A percentile compares a stretch with the other conserved stretches of the same genome.
These are phyloP conservation scores for Tetracladium setigerum DNA, from an alignment of 495 filamentous ascomycete species.

Conservation along the genomic window DNA sequence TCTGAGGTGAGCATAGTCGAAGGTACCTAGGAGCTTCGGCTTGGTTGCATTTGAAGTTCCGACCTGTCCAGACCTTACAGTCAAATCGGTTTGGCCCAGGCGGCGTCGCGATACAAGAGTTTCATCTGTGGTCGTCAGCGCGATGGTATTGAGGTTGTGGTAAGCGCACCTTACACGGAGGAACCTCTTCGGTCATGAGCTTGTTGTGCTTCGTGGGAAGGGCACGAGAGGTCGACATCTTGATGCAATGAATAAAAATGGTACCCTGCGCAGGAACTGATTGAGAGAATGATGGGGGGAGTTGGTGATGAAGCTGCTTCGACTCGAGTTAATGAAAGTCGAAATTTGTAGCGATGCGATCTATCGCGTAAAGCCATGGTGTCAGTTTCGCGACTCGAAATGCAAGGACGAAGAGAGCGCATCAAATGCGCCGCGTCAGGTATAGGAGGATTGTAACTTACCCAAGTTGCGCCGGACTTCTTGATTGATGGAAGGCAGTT, in stretches of 20 bases:
- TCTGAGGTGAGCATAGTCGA: conserved; percentile 93
- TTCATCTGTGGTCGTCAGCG: conserved; percentile 49
- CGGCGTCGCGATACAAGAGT: conserved; percentile 79
- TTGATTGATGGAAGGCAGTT: background rate
- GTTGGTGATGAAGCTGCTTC: too few species aligned
- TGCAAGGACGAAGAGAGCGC: background rate
- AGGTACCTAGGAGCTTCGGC: conserved; percentile 66
- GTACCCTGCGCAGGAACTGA: too few species aligned
- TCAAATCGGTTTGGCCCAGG: conserved; percentile 84
- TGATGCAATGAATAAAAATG: conserved; percentile 6
- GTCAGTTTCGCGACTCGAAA: background rate
- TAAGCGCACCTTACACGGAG: conserved; percentile 40
- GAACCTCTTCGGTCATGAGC: conserved; percentile 63
- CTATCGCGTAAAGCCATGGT: too few species aligned
- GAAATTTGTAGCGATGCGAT: too few species aligned
- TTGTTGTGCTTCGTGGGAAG: conserved; percentile 71
- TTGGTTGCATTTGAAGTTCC: conserved; percentile 58
- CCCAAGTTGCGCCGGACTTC: too few species aligned
- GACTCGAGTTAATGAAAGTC: too few species aligned
- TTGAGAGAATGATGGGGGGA: too few species aligned
- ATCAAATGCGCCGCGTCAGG: too few species aligned
- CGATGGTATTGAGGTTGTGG: conserved; percentile 34
- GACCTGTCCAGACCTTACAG: conserved; percentile 64
- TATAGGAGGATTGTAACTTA: too few species aligned
- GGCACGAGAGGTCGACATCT: conserved; percentile 50